Evolutionary conservation across 352 stramenopile genomes (phyloP).

Genomic region (Hyaloperonospora arabidopsidis): DNA sequence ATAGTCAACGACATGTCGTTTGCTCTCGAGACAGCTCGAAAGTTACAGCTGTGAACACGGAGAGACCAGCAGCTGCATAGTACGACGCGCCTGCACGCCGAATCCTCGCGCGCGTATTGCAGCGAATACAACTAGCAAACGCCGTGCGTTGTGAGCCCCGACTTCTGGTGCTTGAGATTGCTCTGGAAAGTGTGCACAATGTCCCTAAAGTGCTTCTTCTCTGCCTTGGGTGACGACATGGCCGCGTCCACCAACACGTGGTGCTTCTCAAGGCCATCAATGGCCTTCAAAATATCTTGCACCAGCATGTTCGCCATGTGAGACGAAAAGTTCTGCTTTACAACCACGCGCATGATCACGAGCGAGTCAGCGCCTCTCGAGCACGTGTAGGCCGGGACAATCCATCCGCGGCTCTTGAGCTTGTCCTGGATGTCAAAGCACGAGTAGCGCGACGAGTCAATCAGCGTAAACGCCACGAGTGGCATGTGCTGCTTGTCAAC

Average conservation of each 20-base stretch:
- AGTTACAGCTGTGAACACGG: conserved; percentile 15
- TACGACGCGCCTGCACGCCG: conserved; percentile 1
- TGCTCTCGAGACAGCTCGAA: conserved; percentile 11
- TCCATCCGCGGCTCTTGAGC: conserved; percentile 81
- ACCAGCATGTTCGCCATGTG: conserved; percentile 87
- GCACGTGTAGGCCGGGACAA: conserved; percentile 87
- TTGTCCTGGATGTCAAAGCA: conserved; percentile 90
- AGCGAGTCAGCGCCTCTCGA: conserved; percentile 73
- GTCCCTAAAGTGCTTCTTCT: conserved; percentile 61
- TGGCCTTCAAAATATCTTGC: conserved; percentile 78
- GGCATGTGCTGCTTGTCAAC: conserved; percentile 89
- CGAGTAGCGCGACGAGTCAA: conserved; percentile 71
- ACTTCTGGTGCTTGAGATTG: conserved; percentile 71
- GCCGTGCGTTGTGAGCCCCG: conserved; percentile 66
- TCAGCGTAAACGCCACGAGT: conserved; percentile 80
- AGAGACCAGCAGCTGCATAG: background rate
- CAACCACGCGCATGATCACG: conserved; percentile 86
- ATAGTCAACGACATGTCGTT: too few relatives aligned
- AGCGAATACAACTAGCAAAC: conserved; percentile 45
- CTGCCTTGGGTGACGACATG: conserved; percentile 70
- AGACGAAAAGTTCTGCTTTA: conserved; percentile 87
- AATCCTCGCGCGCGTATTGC: background rate
- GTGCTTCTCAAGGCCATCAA: conserved; percentile 74
- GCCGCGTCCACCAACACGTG: conserved; percentile 63
- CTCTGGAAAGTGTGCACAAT: conserved; percentile 56